Conservation (phyloP, 1,284 basidiomycete genomes). For the Marasmius sp. region DNA sequence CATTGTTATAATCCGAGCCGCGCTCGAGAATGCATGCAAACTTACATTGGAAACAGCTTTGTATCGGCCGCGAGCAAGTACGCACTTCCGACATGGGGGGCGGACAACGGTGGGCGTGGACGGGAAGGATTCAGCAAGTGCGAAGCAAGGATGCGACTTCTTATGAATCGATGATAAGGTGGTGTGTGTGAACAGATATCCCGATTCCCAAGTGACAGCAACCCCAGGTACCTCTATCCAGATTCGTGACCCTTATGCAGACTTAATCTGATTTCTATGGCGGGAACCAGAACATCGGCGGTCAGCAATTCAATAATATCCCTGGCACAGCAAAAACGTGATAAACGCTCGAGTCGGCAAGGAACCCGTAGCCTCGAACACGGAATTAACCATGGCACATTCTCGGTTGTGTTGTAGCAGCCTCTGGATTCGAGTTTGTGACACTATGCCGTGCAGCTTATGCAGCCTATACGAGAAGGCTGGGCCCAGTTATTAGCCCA, state of each 20-base stretch:
- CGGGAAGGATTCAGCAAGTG: background rate
- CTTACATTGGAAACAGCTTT: conserved; percentile 18
- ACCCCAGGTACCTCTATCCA: too few species aligned
- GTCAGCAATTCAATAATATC: background rate
- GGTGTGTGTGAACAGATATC: background rate
- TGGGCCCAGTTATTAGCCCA: too few species aligned
- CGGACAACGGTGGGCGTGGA: background rate
- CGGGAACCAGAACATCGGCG: background rate
- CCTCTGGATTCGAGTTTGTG: too few species aligned
- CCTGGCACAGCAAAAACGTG: background rate
- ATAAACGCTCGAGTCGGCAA: background rate
- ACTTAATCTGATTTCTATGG: background rate
- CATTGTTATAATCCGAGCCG: background rate
- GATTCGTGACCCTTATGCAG: too few species aligned
- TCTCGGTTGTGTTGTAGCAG: too few species aligned
- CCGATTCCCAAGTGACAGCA: too few species aligned
- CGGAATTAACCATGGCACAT: too few species aligned
- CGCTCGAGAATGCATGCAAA: background rate
- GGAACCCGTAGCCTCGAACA: background rate
- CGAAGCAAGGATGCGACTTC: background rate
- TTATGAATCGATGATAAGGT: background rate
- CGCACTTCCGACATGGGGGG: background rate
- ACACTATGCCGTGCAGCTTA: too few species aligned
- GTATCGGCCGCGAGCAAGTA: conserved; percentile 16
- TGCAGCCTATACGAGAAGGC: too few species aligned